A percentile compares a stretch with the other conserved stretches of the same genome.
These are phyloP conservation scores for Eutypella sp. DNA, from an alignment of 2,329 filamentous ascomycete species.

Conservation along the genomic window DNA sequence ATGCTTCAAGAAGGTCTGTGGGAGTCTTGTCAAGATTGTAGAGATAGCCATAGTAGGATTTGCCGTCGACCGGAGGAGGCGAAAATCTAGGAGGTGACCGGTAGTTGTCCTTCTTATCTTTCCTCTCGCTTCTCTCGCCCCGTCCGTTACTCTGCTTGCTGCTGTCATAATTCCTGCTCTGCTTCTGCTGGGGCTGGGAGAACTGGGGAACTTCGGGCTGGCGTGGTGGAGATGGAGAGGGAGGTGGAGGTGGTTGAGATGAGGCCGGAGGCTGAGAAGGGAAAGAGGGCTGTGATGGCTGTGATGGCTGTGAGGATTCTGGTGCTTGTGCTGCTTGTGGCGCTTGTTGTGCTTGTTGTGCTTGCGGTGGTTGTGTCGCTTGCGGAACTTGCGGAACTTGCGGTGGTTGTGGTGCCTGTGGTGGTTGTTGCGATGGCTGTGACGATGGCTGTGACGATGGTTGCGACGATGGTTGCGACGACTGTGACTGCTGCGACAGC, in stretches of 20 bases:
- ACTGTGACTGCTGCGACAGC: no score
- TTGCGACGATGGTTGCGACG: not conserved
- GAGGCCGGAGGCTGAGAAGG: no score
- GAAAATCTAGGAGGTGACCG: slow-evolving; percentile 7
- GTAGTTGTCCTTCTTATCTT: not conserved
- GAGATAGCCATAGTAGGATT: slow-evolving; percentile 58
- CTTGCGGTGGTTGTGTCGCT: not conserved
- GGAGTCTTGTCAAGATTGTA: slow-evolving; percentile 65
- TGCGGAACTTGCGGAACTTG: no score
- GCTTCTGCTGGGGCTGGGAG: no score
- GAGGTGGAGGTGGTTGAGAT: no score
- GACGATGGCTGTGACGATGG: not conserved
- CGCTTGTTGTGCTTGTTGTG: not conserved
- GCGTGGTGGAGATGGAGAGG: no score
- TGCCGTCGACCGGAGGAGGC: slow-evolving; percentile 19
- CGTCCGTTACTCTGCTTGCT: no score
- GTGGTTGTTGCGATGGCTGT: not conserved
- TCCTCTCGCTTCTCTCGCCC: no score
- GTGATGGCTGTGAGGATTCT: no score
- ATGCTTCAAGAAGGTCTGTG: slow-evolving; percentile 60
- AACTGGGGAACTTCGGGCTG: no score
- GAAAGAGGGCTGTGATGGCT: no score
- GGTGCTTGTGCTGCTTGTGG: slow-evolving; percentile 3
- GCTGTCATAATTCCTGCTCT: no score
- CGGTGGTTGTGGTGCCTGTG: not conserved